phyloP scores from a whole-genome alignment of 2,329 filamentous ascomycete species.

The Nakataea oryzae region DNA sequence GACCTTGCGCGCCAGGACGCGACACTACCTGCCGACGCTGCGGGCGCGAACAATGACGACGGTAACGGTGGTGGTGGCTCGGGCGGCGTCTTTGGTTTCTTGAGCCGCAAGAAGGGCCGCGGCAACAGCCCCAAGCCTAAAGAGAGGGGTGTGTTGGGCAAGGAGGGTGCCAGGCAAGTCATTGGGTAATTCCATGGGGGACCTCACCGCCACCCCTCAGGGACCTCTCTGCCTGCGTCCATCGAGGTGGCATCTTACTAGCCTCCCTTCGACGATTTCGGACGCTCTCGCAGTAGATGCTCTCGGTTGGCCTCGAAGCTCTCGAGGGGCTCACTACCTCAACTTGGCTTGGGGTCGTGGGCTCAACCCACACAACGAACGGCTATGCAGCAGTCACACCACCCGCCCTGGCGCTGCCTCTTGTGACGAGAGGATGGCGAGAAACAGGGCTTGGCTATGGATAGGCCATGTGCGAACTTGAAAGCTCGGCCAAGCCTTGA shows the following conservation, averaged over 20 bases:
- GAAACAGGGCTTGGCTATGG: background rate
- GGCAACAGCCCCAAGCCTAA: constrained; percentile 90
- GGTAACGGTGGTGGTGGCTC: constrained; percentile 46
- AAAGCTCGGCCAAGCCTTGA: background rate
- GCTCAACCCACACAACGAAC: background rate
- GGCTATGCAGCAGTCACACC: background rate
- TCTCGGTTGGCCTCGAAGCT: background rate
- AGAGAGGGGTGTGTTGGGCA: constrained; percentile 85
- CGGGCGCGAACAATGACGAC: constrained; percentile 31
- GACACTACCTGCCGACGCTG: constrained; percentile 60
- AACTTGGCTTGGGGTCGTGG: background rate
- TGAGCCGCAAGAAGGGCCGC: constrained; percentile 80
- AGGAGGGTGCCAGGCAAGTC: constrained; percentile 81
- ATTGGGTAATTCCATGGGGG: constrained; percentile 43
- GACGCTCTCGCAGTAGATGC: background rate
- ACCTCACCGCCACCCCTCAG: background rate
- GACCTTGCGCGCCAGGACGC: constrained; percentile 78
- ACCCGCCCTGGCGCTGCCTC: background rate
- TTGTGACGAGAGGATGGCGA: background rate
- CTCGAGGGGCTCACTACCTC: background rate
- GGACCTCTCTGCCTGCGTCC: background rate
- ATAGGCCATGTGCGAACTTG: background rate
- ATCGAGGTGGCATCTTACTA: background rate
- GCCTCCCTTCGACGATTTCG: background rate
- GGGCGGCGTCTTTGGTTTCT: constrained; percentile 83